Evolutionary conservation across 495 filamentous ascomycete species (phyloP).

Genomic region (Podospora appendiculata): DNA sequence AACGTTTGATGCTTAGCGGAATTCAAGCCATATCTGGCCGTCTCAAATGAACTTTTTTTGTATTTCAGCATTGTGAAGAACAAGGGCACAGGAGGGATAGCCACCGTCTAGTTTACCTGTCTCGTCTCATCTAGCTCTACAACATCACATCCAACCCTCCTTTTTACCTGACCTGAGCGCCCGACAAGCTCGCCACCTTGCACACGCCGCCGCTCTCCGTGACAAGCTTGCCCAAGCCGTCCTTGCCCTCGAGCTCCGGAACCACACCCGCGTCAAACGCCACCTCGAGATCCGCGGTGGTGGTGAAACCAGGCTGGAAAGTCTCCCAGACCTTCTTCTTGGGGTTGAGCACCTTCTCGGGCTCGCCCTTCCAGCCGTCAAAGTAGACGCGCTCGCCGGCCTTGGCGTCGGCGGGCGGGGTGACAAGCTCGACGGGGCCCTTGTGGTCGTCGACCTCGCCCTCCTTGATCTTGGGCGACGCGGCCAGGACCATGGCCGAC

Average conservation of each 20-base stretch:
- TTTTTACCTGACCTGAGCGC: conserved; percentile 59
- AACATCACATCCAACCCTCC: background rate
- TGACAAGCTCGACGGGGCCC: conserved; percentile 88
- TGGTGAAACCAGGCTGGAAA: conserved; percentile 90
- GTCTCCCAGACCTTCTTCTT: conserved; percentile 99
- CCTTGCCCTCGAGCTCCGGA: conserved; percentile 48
- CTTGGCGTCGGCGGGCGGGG: conserved; percentile 66
- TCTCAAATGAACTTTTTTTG: too few species aligned
- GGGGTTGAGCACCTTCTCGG: conserved; percentile 86
- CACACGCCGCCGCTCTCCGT: conserved; percentile 65
- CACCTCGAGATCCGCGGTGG: conserved; percentile 69
- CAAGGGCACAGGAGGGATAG: too few species aligned
- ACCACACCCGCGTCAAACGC: conserved; percentile 45
- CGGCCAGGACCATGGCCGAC: conserved; percentile 90
- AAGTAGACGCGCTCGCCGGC: conserved; percentile 86
- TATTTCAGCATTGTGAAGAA: too few species aligned
- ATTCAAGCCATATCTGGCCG: too few species aligned
- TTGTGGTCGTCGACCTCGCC: conserved; percentile 77
- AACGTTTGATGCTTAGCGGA: too few species aligned
- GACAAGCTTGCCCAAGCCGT: conserved; percentile 58
- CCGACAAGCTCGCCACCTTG: conserved; percentile 63
- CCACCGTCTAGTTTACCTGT: background rate
- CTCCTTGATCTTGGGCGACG: conserved; percentile 70
- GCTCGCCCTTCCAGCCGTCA: conserved; percentile 89
- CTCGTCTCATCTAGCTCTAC: background rate